These are phyloP conservation scores for Geosiphon pyriformis DNA, from an alignment of 192 early-diverging fungal species.

Conservation along the genomic window DNA sequence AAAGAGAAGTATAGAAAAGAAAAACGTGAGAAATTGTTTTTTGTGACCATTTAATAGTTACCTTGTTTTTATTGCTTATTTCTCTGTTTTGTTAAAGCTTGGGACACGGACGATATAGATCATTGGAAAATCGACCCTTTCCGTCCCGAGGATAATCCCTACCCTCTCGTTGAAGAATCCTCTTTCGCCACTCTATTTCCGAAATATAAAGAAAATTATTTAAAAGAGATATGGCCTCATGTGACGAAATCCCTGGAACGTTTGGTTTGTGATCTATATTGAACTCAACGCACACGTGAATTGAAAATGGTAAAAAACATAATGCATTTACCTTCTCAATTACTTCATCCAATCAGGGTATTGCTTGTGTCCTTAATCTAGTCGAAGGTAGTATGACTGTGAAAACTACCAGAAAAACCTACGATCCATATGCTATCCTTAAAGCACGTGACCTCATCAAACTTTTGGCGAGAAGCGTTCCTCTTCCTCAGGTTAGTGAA, in stretches of 20 bases:
- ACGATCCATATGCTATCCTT: constrained; percentile 89
- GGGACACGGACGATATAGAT: constrained; percentile 91
- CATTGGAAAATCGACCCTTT: constrained; percentile 92
- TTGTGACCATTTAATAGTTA: neutral
- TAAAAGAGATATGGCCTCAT: constrained; percentile 87
- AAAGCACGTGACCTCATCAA: constrained; percentile 95
- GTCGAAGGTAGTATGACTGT: constrained; percentile 98
- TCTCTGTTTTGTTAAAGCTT: constrained; percentile 52
- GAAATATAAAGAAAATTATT: constrained; percentile 94
- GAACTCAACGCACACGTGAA: too few relatives aligned
- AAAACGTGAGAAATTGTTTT: constrained; percentile 42
- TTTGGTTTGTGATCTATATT: constrained; percentile 35
- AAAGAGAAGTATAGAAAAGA: constrained; percentile 55
- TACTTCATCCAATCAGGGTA: too few relatives aligned
- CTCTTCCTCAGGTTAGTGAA: constrained; percentile 73
- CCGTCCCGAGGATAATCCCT: constrained; percentile 62
- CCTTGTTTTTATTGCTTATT: neutral
- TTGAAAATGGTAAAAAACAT: too few relatives aligned
- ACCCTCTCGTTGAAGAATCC: constrained; percentile 86
- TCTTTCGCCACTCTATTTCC: constrained; percentile 97
- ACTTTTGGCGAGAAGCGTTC: constrained; percentile 88
- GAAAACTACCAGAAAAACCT: constrained; percentile 92
- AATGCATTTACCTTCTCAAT: too few relatives aligned
- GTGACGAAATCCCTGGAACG: constrained; percentile 77
- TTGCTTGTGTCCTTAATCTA: constrained; percentile 86